Base-by-base conservation (phyloP, 2,329 filamentous ascomycete genomes). In the Calonectria crousiana region DNA sequence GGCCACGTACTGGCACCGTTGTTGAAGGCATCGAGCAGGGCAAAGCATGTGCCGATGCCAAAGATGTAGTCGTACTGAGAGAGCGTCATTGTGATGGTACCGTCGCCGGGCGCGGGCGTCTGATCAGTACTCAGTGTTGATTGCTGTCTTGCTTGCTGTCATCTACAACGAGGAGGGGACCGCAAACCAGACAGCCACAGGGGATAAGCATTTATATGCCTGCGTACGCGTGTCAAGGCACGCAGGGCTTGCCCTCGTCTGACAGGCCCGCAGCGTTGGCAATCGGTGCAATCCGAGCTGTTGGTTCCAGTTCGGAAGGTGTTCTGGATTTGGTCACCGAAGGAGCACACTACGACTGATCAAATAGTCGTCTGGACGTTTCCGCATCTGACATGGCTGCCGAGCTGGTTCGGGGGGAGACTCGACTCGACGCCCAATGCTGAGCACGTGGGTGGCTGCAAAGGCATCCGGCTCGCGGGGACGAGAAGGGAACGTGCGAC, bases 1-100 rank as follows among this genome's bases (percentile, higher is more conserved):
- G 5, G 75, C 62, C 72, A 90, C 92, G 85, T 86, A 94, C 93
- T 95, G 80, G 93, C 93, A 84, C 93, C 93, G 84, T 94, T 95
- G 89, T 95, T 95, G 89, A 88, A 95, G 75, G 93, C 93, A 85
- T 95, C 93, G 64, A 95, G 90, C 84, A 95, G 84, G 86, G 93
- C 93, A 89, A 95, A 95, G 79, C 92, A 86, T 30, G 93, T 95
- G 90, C 93, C 93, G 78, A 95, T 93, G 86, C 87, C 93, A 83
- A 95, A 95, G 81, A 95, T 84, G 84, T 95, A 95, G 79, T 70
- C 67, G 28, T 70, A 70, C 36, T 70, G 56, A 53, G 67, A 70
- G 67, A 70, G 67, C 67, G 67, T 70, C 67, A 70, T 70, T 26
- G 20, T 52, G 44, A 38, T 28, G 36, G 56, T 20, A 62, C 56